Evolutionary conservation across 179 eudicot genomes (phyloP).

Genomic region (Spinacia oleracea): DNA sequence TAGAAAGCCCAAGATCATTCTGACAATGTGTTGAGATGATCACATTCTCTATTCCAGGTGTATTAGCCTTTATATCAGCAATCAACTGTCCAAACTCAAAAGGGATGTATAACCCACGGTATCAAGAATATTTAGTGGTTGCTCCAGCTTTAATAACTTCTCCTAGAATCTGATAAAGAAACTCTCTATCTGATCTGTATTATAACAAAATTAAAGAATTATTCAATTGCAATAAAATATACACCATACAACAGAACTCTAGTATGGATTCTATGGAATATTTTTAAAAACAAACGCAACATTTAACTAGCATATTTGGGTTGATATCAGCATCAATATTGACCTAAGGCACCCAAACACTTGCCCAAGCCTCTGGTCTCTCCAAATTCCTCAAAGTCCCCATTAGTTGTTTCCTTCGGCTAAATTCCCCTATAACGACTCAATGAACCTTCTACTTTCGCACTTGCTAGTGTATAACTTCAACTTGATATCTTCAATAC

Average conservation of each 20-base stretch:
- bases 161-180: conserved; percentile 76
- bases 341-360: too few relatives aligned
- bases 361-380: not conserved
- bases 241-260: not conserved
- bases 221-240: conserved; percentile 9
- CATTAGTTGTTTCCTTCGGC: too few relatives aligned
- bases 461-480: too few relatives aligned
- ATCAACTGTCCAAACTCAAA: conserved; percentile 81
- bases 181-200: conserved; percentile 83
- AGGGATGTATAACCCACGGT: conserved; percentile 80
- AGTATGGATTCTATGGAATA: too few relatives aligned
- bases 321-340: too few relatives aligned
- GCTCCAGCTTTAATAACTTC: conserved; percentile 96
- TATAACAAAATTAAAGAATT: conserved; percentile 9
- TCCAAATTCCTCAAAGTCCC: not conserved
- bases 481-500: too few relatives aligned
- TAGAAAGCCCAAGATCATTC: conserved; percentile 95
- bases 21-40: conserved; percentile 94
- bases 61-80: conserved; percentile 85
- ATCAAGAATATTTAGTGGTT: conserved; percentile 87
- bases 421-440: too few relatives aligned
- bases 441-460: too few relatives aligned
- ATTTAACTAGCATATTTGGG: not conserved
- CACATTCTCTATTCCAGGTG: conserved; percentile 86
- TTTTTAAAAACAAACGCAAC: not conserved